Conservation (phyloP, 2,329 filamentous ascomycete species). For the Neofusicoccum umdonicola region DNA sequence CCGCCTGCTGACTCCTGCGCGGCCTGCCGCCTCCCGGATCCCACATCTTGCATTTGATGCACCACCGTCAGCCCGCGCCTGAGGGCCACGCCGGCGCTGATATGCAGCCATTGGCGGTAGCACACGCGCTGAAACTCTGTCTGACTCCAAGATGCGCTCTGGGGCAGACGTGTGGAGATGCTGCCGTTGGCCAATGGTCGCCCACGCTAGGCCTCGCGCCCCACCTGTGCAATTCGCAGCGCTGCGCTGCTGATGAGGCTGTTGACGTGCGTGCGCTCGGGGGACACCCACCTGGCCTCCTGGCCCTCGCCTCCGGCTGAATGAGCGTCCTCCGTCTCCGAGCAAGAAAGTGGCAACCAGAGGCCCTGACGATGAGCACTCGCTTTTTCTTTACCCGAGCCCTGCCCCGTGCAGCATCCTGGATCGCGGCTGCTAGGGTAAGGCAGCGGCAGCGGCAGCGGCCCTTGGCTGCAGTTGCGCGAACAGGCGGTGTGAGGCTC, state of each 20-base stretch:
- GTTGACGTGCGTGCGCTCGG: background rate
- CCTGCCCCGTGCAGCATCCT: background rate
- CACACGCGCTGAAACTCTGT: constrained; percentile 10
- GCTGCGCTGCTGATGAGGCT: constrained; percentile 5
- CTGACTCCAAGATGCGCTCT: constrained; percentile 7
- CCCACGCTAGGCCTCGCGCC: background rate
- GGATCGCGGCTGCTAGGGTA: background rate
- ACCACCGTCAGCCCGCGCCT: constrained; percentile 9
- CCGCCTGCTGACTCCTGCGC: constrained; percentile 5
- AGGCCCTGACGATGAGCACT: background rate
- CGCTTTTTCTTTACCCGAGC: background rate
- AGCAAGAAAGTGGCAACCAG: constrained; percentile 4
- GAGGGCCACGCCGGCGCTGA: background rate
- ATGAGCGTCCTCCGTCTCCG: background rate
- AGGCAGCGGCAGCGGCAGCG: background rate
- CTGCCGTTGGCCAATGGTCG: background rate
- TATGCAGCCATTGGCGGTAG: constrained; percentile 4
- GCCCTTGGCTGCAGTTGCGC: constrained; percentile 7
- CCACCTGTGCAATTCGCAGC: background rate
- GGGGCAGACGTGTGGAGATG: constrained; percentile 8
- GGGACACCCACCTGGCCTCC: background rate
- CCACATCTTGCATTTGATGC: constrained; percentile 6
- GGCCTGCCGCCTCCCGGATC: background rate
- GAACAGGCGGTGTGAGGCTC: constrained; percentile 16
- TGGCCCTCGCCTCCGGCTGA: background rate